These are phyloP conservation scores for Codiaeum variegatum DNA, from an alignment of 441 rosid genomes.

Conservation along the genomic window DNA sequence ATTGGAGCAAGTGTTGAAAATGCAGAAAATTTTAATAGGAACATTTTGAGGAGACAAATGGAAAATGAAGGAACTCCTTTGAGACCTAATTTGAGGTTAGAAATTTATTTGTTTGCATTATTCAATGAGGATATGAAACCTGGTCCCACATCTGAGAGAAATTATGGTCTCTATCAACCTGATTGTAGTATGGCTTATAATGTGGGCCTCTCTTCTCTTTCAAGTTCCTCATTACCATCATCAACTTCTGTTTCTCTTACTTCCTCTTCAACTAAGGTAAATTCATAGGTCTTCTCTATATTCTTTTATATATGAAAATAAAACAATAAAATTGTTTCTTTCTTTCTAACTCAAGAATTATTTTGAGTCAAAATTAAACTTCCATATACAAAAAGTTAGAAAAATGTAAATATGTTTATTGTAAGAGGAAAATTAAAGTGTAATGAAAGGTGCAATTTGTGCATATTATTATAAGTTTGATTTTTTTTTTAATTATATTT, in stretches of 20 bases:
- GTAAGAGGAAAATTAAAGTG: neutral
- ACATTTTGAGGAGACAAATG: constrained; percentile 48
- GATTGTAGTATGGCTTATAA: constrained; percentile 73
- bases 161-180: constrained; percentile 74
- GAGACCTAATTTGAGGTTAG: too few species aligned
- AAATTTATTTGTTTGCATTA: too few species aligned
- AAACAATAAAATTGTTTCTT: too few species aligned
- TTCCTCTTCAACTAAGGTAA: constrained; percentile 81
- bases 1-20: constrained; percentile 61
- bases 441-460: constrained; percentile 15
- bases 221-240: constrained; percentile 40
- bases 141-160: constrained; percentile 77
- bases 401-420: neutral
- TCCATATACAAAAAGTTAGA: neutral
- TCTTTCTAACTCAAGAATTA: too few species aligned
- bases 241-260: constrained; percentile 64
- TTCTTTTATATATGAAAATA: too few species aligned
- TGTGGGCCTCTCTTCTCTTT: constrained; percentile 65
- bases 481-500: too few species aligned
- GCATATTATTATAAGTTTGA: too few species aligned
- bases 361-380: too few species aligned
- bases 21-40: constrained; percentile 61
- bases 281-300: constrained; percentile 20
- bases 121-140: constrained; percentile 79
- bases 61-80: constrained; percentile 47